Evolutionary conservation across 2,329 filamentous ascomycete species (phyloP), one percentile per base, ranked within the genome.

Genomic region (Venturia asperata): DNA sequence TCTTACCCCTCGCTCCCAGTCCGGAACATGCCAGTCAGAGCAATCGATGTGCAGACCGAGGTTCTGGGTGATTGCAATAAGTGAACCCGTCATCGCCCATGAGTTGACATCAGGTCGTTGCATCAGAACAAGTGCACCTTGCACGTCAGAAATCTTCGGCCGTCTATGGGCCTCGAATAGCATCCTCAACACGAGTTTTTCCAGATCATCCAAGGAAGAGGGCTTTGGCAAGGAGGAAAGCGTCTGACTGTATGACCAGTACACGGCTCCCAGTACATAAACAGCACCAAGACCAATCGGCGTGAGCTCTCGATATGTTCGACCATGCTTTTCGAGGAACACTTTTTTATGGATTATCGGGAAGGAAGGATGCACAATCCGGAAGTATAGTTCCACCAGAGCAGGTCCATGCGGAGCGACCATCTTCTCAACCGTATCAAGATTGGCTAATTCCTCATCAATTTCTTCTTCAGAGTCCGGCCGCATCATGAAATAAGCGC

Each of bases 351-450:
- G 83, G 4, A 85, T 71, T 61, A 86, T 80, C 0, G 83, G 83
- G 68, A 83, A 85, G 66, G 79, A 80, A 0, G 83, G 83, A 68
- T 85, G 84, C 6, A 86, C 79, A 42, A 85, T 82, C 34, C 82
- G 78, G 69, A 92, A 92, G 77, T 90, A 93, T 11, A 92, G 78
- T 69, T 89, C 85, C 64, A 93, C 83, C 62, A 94, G 79, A 63
- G 82, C 83, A 49, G 84, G 83, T 17, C 90, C 89, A 72, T 92
- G 82, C 3, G 89, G 88, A 17, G 83, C 81, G 24, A 92, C 87
- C 34, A 89, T 78, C 43, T 80, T 81, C 75, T 64, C 63, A 21
- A 64, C 49, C 1, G 39, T 34, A 39, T 64, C 63, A 24, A 64
- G 49, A n/a, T 64, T 60, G 34, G 45, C 63, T 15, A 64, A 24